These are phyloP conservation scores for Chlorella ohadii DNA, from an alignment of 139 green algal genomes.

Conservation along the genomic window DNA sequence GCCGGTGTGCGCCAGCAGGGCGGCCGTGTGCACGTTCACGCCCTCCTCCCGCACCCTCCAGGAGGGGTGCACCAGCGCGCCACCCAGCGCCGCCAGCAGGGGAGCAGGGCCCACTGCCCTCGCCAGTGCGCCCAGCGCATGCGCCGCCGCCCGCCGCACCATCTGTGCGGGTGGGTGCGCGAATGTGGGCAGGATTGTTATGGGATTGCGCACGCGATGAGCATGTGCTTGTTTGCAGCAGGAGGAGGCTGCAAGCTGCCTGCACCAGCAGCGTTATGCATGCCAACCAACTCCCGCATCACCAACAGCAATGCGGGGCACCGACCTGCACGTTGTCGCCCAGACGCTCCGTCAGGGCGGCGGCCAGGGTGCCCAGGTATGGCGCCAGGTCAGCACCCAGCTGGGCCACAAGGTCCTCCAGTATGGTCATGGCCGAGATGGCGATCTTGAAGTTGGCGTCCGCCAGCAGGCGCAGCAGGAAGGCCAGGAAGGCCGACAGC, in stretches of 20 bases:
- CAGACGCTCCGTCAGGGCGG: conserved; percentile 53
- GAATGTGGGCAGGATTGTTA: too few relatives aligned
- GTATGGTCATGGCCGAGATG: conserved; percentile 73
- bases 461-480: conserved; percentile 67
- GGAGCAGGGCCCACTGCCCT: conserved; percentile 8
- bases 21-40: conserved; percentile 58
- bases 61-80: conserved; percentile 44
- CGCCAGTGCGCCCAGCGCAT: background rate
- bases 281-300: too few relatives aligned
- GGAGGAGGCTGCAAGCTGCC: too few relatives aligned
- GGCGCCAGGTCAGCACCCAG: conserved; percentile 59
- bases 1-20: conserved; percentile 42
- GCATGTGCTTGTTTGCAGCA: too few relatives aligned
- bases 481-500: conserved; percentile 69
- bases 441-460: conserved; percentile 91
- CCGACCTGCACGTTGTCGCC: conserved; percentile 43
- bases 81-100: conserved; percentile 54
- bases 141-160: background rate
- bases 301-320: too few relatives aligned
- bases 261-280: too few relatives aligned
- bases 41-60: conserved; percentile 65
- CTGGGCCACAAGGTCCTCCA: conserved; percentile 65
- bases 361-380: conserved; percentile 52
- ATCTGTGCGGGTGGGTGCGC: background rate
- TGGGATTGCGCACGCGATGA: too few relatives aligned